phyloP scores from a whole-genome alignment of 208 protist genomes.

The Borovskyia barvae region DNA sequence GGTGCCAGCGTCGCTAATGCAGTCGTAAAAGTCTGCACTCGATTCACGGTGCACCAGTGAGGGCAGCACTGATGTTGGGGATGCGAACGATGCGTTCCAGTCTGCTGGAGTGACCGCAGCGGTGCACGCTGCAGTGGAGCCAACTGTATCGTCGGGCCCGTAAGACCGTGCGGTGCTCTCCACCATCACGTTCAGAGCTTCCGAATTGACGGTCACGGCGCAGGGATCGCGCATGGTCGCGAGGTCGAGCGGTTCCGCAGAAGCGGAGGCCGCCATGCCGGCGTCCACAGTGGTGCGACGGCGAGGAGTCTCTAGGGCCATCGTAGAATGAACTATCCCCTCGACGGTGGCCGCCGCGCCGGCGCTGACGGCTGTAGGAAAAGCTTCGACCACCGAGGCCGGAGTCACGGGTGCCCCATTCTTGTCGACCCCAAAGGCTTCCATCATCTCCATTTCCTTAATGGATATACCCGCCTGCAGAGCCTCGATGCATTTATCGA shows the following conservation, averaged over 20 bases:
- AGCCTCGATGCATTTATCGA: constrained; percentile 32
- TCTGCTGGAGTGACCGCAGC: not conserved
- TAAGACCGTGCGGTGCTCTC: too few species aligned
- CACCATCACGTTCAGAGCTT: constrained; percentile 1
- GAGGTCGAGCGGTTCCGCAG: constrained; percentile 22
- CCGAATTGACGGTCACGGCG: constrained; percentile 11
- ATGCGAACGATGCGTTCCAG: constrained; percentile 12
- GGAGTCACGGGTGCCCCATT: constrained; percentile 22
- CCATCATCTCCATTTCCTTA: constrained; percentile 72
- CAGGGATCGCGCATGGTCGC: constrained; percentile 15
- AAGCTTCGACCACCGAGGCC: too few species aligned
- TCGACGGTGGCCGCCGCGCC: not conserved
- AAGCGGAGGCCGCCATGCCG: not conserved
- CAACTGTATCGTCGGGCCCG: too few species aligned
- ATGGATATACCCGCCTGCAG: constrained; percentile 35
- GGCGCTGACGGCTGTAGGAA: not conserved
- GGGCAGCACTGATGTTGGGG: not conserved
- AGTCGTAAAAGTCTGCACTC: constrained; percentile 19
- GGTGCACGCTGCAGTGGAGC: not conserved
- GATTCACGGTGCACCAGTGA: not conserved
- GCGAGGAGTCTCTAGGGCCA: too few species aligned
- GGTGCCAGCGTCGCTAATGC: constrained; percentile 5
- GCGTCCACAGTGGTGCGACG: too few species aligned
- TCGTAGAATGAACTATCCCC: too few species aligned
- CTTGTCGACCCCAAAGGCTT: constrained; percentile 46